Base-by-base conservation (phyloP, 2,329 filamentous ascomycete genomes). In the Alternaria solani region DNA sequence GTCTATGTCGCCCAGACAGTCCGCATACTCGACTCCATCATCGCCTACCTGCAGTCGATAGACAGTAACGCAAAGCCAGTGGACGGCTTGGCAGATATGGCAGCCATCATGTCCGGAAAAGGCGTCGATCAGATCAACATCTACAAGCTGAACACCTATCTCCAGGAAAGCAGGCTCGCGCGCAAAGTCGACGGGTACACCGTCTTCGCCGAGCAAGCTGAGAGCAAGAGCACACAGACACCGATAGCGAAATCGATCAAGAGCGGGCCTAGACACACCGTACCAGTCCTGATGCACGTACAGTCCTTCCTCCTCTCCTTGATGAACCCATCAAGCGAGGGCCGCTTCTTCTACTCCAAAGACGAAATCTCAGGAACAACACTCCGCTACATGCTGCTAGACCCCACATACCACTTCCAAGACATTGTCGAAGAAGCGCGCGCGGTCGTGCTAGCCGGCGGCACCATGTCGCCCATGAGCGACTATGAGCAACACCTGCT, bases 381-480 rank as follows among this genome's bases (percentile, higher is more conserved):
- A 23, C 81, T 98, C 12, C 93, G 89, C 43, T 99, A 97, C 75
- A 87, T 97, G 68, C 86, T 99, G 5, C 86, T 99, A 0, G 95
- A 97, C 32, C 94, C 95, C 0, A 94, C 94, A 0, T 89, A 94
- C 70, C 92, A 96, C 67, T 98, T 99, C 78, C 90, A 90, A 7
- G 91, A 94, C 11, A 91, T 98, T 52, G 92, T 94, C 2, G 88
- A 92, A 30, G 89, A 91, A 63, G 93, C 95, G 0, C 86, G 93
- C 59, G 92, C 94, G 2, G 91, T 99, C 4, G 90, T 99, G 42
- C 83, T 99, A 4, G 95, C 94, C 0, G 95, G 95, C 59, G 95
- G 95, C 23, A 99, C 95, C 26, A 98, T 99, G 95, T 96, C 95
- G 2, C 95, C 95, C 0, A 96, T 98, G 82, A 87, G 90, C 25